Evolutionary conservation across 1,139 yeast species (phyloP).

Genomic region (Candida sanyaensis): DNA sequence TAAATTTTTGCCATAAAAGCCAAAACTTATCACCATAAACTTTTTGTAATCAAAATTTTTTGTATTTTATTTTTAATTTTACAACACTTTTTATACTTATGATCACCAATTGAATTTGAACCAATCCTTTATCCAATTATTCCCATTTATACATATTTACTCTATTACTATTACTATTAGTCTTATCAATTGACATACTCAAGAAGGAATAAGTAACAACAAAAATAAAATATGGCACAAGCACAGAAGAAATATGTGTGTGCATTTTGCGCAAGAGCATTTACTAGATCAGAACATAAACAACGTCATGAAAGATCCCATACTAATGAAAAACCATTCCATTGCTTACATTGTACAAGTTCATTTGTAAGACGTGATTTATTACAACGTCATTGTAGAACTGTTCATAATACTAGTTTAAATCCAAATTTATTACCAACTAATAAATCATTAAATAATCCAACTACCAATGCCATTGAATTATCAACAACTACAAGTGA

Average conservation of each 20-base stretch:
- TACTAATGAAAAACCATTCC: conserved; percentile 81
- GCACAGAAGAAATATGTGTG: conserved; percentile 69
- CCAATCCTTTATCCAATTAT: background rate
- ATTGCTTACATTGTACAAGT: conserved; percentile 68
- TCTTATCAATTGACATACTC: too few relatives aligned
- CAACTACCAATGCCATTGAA: conserved; percentile 10
- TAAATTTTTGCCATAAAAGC: background rate
- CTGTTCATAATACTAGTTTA: conserved; percentile 57
- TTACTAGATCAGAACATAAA: conserved; percentile 79
- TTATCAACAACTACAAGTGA: background rate
- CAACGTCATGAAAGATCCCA: conserved; percentile 84
- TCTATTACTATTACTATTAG: too few relatives aligned
- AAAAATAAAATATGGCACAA: conserved; percentile 32
- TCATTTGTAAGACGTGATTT: conserved; percentile 78
- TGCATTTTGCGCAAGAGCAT: conserved; percentile 78
- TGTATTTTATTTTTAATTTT: too few relatives aligned
- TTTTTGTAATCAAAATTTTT: too few relatives aligned
- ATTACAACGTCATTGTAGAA: conserved; percentile 73
- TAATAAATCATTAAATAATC: conserved; percentile 15
- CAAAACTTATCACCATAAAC: background rate
- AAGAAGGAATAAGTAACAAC: too few relatives aligned
- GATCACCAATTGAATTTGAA: background rate
- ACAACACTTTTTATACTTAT: background rate
- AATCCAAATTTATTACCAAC: conserved; percentile 14
- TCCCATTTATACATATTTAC: background rate